Conservation (phyloP, 331 rosid species). For the Erythrophleum ivorense region DNA sequence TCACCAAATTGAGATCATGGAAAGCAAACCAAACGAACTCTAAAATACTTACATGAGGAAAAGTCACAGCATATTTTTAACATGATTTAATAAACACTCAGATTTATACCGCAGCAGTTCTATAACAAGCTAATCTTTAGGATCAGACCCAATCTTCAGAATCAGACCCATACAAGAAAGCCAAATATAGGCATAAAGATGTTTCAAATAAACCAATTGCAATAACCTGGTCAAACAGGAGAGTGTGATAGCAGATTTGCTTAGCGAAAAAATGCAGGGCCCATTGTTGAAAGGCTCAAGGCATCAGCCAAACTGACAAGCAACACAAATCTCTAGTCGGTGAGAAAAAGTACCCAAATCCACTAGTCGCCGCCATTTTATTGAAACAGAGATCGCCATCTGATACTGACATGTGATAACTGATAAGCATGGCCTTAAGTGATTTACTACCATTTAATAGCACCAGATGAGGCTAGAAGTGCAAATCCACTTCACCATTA, state of each 20-base stretch:
- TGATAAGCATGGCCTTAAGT: conserved; percentile 17
- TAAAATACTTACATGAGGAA: too few species aligned
- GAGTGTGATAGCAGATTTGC: not conserved
- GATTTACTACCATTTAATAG: conserved; percentile 36
- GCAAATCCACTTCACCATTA: conserved; percentile 33
- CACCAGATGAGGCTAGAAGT: conserved; percentile 41
- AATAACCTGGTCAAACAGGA: not conserved
- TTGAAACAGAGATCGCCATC: conserved; percentile 21
- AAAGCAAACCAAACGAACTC: too few species aligned
- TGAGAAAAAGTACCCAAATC: not conserved
- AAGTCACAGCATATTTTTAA: too few species aligned
- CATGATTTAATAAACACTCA: too few species aligned
- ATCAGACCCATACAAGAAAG: not conserved
- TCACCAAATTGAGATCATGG: too few species aligned
- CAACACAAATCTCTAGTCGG: not conserved
- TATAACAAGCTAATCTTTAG: too few species aligned
- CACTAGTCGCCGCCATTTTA: conserved; percentile 23
- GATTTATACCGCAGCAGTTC: too few species aligned
- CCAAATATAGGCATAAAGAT: not conserved
- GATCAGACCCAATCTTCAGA: too few species aligned
- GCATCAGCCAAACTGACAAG: not conserved
- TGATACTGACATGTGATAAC: conserved; percentile 6
- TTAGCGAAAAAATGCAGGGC: not conserved
- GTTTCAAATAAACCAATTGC: not conserved
- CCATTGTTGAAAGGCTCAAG: not conserved